These are phyloP conservation scores for Boletus semigastroideus DNA, from an alignment of 1,284 basidiomycete species.

Conservation along the genomic window DNA sequence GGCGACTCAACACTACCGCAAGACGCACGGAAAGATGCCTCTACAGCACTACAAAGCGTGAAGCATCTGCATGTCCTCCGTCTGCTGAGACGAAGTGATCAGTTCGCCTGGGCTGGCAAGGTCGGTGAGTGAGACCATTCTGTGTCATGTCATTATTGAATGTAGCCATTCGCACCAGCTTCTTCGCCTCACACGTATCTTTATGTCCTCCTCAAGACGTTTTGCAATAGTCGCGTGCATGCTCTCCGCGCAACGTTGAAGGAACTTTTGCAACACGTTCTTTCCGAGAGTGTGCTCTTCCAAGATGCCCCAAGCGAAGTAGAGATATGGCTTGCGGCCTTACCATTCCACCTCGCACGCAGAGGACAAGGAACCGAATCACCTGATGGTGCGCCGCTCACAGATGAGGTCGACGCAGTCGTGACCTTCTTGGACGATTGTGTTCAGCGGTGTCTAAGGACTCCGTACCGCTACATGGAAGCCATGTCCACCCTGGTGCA, in stretches of 20 bases:
- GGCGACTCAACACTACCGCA: neutral
- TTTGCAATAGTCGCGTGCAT: constrained; percentile 46
- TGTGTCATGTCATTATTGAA: constrained; percentile 3
- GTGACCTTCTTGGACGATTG: constrained; percentile 85
- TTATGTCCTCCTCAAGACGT: constrained; percentile 66
- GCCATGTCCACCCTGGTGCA: constrained; percentile 36
- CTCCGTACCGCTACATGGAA: constrained; percentile 88
- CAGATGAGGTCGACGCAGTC: constrained; percentile 61
- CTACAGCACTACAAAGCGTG: constrained; percentile 49
- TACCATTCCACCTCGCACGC: constrained; percentile 40
- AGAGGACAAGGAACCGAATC: constrained; percentile 40
- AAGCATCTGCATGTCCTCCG: constrained; percentile 80
- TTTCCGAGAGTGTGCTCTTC: constrained; percentile 76
- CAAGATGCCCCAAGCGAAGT: constrained; percentile 79
- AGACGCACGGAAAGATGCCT: constrained; percentile 13
- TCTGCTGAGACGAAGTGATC: constrained; percentile 67
- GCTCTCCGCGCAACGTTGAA: constrained; percentile 59
- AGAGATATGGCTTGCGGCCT: constrained; percentile 69
- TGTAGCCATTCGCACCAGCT: constrained; percentile 24
- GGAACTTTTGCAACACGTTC: constrained; percentile 57
- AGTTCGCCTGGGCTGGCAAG: constrained; percentile 78
- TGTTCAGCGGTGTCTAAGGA: constrained; percentile 79
- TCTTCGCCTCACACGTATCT: constrained; percentile 55
- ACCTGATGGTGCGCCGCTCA: constrained; percentile 53
- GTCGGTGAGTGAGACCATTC: constrained; percentile 46